Conservation (phyloP, 768 basidiomycete genomes). For the Pleurotus djamor region DNA sequence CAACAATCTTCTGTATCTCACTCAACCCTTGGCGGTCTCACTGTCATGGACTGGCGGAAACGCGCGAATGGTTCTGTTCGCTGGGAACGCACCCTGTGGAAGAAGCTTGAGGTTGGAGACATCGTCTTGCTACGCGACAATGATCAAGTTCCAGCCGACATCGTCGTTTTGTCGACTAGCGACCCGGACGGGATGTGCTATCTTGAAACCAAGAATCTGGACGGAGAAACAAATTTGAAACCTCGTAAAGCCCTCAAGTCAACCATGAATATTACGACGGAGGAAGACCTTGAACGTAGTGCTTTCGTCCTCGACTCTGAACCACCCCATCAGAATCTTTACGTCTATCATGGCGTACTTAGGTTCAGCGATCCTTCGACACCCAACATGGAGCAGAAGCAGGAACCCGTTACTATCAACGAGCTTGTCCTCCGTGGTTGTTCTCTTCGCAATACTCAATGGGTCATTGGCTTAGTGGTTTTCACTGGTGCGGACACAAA, state of each 20-base stretch:
- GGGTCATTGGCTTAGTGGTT: slow-evolving; percentile 92
- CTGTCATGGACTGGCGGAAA: slow-evolving; percentile 77
- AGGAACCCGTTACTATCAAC: slow-evolving; percentile 83
- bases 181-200: slow-evolving; percentile 92
- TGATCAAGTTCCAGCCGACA: slow-evolving; percentile 96
- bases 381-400: slow-evolving; percentile 43
- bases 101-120: slow-evolving; percentile 98
- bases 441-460: slow-evolving; percentile 83
- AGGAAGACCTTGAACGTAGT: slow-evolving; percentile 89
- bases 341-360: slow-evolving; percentile 84
- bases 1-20: slow-evolving; percentile 58
- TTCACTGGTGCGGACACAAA: slow-evolving; percentile 94
- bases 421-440: slow-evolving; percentile 92
- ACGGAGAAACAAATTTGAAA: slow-evolving; percentile 97
- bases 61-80: slow-evolving; percentile 66
- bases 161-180: slow-evolving; percentile 89
- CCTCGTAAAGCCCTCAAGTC: slow-evolving; percentile 74
- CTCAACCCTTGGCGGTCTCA: slow-evolving; percentile 44
- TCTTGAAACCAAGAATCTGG: slow-evolving; percentile 96
- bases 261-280: slow-evolving; percentile 71
- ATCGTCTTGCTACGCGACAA: slow-evolving; percentile 88
- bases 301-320: slow-evolving; percentile 91
- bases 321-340: slow-evolving; percentile 91
- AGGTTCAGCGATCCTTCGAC: slow-evolving; percentile 59
- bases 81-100: slow-evolving; percentile 98